A percentile compares a stretch with the other conserved stretches of the same genome.
Evolutionary conservation across 805 yeast species (phyloP).

Genomic region (Kazachstania viticola): DNA sequence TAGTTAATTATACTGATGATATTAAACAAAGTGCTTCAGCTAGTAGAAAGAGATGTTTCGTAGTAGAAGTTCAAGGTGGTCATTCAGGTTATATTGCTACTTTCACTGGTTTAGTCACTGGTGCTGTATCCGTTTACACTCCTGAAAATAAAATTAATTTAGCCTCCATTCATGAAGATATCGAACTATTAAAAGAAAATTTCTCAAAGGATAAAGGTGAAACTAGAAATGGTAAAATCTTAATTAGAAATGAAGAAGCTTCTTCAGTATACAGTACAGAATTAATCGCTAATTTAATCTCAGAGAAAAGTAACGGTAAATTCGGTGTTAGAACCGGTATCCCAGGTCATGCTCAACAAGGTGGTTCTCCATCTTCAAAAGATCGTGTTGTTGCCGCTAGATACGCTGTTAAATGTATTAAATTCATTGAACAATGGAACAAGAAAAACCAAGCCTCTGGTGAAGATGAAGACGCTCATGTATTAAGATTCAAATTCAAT

Average conservation of each 20-base stretch:
- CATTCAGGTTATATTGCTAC: slow-evolving; percentile 91
- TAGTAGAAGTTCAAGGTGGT: slow-evolving; percentile 97
- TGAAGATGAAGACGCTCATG: slow-evolving; percentile 29
- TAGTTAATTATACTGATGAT: slow-evolving; percentile 88
- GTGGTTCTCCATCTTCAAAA: slow-evolving; percentile 88
- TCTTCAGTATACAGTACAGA: slow-evolving; percentile 74
- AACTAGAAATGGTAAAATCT: slow-evolving; percentile 72
- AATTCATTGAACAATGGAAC: slow-evolving; percentile 67
- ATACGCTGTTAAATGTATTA: slow-evolving; percentile 80
- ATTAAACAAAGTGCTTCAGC: slow-evolving; percentile 93
- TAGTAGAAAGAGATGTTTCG: slow-evolving; percentile 86
- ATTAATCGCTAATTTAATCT: slow-evolving; percentile 71
- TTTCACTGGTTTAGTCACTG: slow-evolving; percentile 70
- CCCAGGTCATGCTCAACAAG: slow-evolving; percentile 98
- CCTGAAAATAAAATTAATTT: slow-evolving; percentile 77
- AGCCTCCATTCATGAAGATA: slow-evolving; percentile 62
- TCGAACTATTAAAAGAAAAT: slow-evolving; percentile 52
- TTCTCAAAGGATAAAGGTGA: slow-evolving; percentile 69
- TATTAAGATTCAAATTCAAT: slow-evolving; percentile 40
- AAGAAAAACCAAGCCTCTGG: slow-evolving; percentile 23
- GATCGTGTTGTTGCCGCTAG: slow-evolving; percentile 86
- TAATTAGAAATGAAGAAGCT: slow-evolving; percentile 75
- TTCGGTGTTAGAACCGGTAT: slow-evolving; percentile 91
- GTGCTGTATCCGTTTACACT: slow-evolving; percentile 82
- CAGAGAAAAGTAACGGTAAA: slow-evolving; percentile 60